These are phyloP conservation scores for Colletotrichum neosansevieriae DNA, from an alignment of 2,329 filamentous ascomycete species.

Conservation along the genomic window DNA sequence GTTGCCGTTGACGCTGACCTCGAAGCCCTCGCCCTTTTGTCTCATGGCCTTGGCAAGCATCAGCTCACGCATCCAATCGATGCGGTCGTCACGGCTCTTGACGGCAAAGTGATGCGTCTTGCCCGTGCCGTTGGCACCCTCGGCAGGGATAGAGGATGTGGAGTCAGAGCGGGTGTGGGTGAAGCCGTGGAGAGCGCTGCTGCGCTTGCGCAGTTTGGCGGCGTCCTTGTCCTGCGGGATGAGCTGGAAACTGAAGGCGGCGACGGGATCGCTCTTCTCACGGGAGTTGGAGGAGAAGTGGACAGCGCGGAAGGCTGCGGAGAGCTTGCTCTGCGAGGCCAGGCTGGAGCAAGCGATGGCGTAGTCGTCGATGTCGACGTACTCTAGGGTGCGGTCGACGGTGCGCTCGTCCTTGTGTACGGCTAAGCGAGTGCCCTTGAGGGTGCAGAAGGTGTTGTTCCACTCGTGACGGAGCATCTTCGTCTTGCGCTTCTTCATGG, in stretches of 20 bases:
- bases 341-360: conserved; percentile 86
- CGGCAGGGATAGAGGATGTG: conserved; percentile 48
- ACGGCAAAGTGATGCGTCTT: conserved; percentile 97
- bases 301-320: conserved; percentile 87
- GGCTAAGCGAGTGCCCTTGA: conserved; percentile 79
- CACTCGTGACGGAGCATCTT: conserved; percentile 92
- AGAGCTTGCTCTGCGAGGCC: conserved; percentile 82
- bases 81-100: conserved; percentile 85
- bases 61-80: conserved; percentile 96
- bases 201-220: conserved; percentile 63
- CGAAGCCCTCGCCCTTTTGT: conserved; percentile 86
- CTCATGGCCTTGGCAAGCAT: conserved; percentile 91
- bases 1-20: conserved; percentile 84
- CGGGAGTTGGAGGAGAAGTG: conserved; percentile 67
- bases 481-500: conserved; percentile 94
- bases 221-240: conserved; percentile 75
- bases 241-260: conserved; percentile 87
- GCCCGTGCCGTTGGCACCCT: conserved; percentile 70
- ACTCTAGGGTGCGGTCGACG: conserved; percentile 74
- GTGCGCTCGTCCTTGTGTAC: conserved; percentile 76
- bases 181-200: conserved; percentile 57
- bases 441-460: conserved; percentile 91
- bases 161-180: conserved; percentile 41
- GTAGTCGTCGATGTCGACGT: conserved; percentile 90
- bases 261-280: conserved; percentile 69